phyloP scores from a whole-genome alignment of 169 alveolate species.

The Plasmodium fragile region DNA sequence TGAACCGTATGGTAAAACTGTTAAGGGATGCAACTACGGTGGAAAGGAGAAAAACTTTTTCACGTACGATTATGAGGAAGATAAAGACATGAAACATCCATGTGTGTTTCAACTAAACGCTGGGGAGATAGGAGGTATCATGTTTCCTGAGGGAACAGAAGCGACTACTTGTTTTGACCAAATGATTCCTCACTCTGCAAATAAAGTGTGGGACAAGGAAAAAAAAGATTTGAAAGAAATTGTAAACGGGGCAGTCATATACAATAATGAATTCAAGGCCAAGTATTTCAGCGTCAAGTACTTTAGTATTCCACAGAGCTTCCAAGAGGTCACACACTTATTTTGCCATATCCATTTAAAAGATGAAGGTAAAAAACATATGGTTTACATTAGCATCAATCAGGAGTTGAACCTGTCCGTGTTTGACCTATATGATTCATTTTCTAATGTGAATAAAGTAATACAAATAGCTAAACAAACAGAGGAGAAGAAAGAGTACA shows the following conservation, averaged over 20 bases:
- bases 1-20: conserved; percentile 39
- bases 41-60: background rate
- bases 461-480: conserved; percentile 5
- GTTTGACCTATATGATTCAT: conserved; percentile 21
- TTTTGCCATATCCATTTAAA: conserved; percentile 15
- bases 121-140: conserved; percentile 64
- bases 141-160: conserved; percentile 14
- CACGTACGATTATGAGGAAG: conserved; percentile 1
- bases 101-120: conserved; percentile 48
- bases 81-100: background rate
- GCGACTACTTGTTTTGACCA: conserved; percentile 53
- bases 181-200: background rate
- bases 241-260: conserved; percentile 13
- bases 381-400: conserved; percentile 51
- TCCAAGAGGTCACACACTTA: background rate
- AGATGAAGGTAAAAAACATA: background rate
- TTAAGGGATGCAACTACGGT: conserved; percentile 38
- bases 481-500: conserved; percentile 15
- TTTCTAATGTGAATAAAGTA: conserved; percentile 9
- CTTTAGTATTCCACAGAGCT: conserved; percentile 31
- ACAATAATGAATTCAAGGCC: conserved; percentile 39
- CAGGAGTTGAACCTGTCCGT: conserved; percentile 41
- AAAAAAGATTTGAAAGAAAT: conserved; percentile 14
- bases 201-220: conserved; percentile 18
- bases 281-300: conserved; percentile 34